Base-by-base conservation (phyloP, 2,329 filamentous ascomycete genomes). In the Colletotrichum aenigma region DNA sequence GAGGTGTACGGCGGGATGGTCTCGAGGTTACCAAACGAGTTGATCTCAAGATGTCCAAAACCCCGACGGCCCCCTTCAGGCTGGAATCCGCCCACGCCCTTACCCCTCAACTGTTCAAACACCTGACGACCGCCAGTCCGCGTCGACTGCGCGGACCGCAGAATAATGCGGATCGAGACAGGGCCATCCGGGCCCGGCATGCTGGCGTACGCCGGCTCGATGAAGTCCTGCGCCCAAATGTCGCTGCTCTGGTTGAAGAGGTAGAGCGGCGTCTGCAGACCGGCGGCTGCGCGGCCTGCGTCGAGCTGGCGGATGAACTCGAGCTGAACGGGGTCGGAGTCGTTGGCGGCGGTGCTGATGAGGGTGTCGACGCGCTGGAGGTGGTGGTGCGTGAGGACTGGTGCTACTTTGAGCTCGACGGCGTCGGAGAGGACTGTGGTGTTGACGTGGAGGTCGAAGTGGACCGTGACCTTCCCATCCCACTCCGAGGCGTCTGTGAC, bases 151-250 rank as follows among this genome's bases (percentile, higher is more conserved):
- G 81, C 76, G 0, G 82, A 82, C 0, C 82, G 76, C 9, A 87
- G 78, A 69, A 86, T 79, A 9, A 87, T 75, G 6, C 81, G 81
- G 7, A 86, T 71, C 2, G 79, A 75, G 8, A 85, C 77, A 4
- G 82, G 77, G 0, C 84, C 82, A 6, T 83, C 21, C 1, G 84
- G 82, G 0, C 84, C 84, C 0, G 85, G 85, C 74, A 86, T 86
- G 66, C 82, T 85, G 6, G 79, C 79, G 72, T 85, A 87, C 2
- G 78, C 85, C 0, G 85, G 82, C 76, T 86, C 84, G 32, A 87
- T 74, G 48, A 84, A 82, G 69, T 87, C 85, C 73, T 86, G 85
- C 2, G 81, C 79, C 85, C 84, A 87, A 60, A 82, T 78, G 72
- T 86, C 83, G 34, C 72, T 76, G 26, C 75, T 78, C 2, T 71